Evolutionary conservation across 176 grass and related monocot genomes (phyloP).

Genomic region (Phragmites australis): DNA sequence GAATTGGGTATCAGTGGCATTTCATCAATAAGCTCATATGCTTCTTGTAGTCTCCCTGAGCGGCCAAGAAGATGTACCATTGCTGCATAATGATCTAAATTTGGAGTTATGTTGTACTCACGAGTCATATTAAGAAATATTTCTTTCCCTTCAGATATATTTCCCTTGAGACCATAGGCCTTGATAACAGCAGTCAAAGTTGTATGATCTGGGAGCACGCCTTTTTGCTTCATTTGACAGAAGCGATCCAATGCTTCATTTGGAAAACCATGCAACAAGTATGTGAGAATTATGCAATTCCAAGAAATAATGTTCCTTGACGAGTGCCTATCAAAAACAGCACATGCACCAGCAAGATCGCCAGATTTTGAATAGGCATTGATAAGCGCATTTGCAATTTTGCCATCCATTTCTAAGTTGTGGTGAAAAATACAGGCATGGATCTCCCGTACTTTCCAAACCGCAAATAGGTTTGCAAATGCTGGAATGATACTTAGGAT

Average conservation of each 20-base stretch:
- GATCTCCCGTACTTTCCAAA: slow-evolving; percentile 66
- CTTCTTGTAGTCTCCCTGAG: slow-evolving; percentile 65
- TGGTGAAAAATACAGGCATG: slow-evolving; percentile 58
- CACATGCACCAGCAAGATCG: slow-evolving; percentile 46
- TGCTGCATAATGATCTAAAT: slow-evolving; percentile 66
- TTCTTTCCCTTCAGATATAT: slow-evolving; percentile 48
- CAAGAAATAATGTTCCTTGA: slow-evolving; percentile 66
- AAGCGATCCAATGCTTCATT: slow-evolving; percentile 42
- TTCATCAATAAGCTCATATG: slow-evolving; percentile 56
- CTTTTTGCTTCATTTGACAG: slow-evolving; percentile 57
- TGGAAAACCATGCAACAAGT: slow-evolving; percentile 61
- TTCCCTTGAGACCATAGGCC: slow-evolving; percentile 62
- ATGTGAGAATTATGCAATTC: slow-evolving; percentile 65
- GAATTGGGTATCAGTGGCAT: slow-evolving; percentile 61
- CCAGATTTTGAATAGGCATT: slow-evolving; percentile 72
- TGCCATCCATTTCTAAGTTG: slow-evolving; percentile 54
- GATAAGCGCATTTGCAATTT: slow-evolving; percentile 71
- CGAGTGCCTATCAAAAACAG: slow-evolving; percentile 59
- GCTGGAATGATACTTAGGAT: slow-evolving; percentile 76
- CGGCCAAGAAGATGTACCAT: slow-evolving; percentile 63
- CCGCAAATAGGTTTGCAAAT: slow-evolving; percentile 56
- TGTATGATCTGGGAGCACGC: slow-evolving; percentile 49
- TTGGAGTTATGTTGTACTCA: slow-evolving; percentile 49
- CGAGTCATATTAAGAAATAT: slow-evolving; percentile 53
- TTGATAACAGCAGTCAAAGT: slow-evolving; percentile 61